Evolutionary conservation across 2,329 filamentous ascomycete genomes (phyloP), one percentile per base, ranked within the genome.

Genomic region (Monilinia vaccinii-corymbosi): DNA sequence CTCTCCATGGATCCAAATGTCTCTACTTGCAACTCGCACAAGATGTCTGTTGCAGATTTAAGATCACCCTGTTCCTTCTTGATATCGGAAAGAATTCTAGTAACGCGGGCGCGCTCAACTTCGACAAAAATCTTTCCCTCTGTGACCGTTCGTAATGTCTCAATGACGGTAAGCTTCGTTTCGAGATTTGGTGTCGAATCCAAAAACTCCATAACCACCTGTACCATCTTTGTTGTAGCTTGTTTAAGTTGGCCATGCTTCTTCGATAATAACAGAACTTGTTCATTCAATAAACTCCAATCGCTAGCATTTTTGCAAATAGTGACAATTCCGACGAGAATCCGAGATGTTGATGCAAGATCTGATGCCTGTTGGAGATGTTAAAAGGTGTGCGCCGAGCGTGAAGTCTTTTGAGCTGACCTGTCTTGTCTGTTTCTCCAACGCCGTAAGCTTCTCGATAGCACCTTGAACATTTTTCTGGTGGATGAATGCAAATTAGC

Each of bases 51-150:
- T 34, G 94, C 94, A 6, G 90, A 86, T 72, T 89, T 91, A 71
- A 96, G 79, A 71, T 99, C 93, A 65, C 92, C 93, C 76, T 97
- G 91, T 66, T 89, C 78, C 77, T 96, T 97, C 81, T 97, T 97
- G 80, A 99, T 97, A 75, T 97, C 85, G 56, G 94, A 97, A 14
- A 99, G 81, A 66, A 96, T 95, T 73, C 88, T 91, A 69, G 94
- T 99, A 62, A 99, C 87, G 67, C 94, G 89, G 65, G 94, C 94
- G 67, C 94, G 87, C 81, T 99, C 94, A 57, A 99, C 94, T 79
- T 99, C 94, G 69, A 99, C 93, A 71, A 99, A 99, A 74, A 99
- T 99, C 88, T 99, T 99, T 77, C 94, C 94, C 76, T 99, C 94
- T 10, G 94, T 99, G 52, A 99, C 93, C 46, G 93, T 97, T 69